phyloP scores from a whole-genome alignment of 495 filamentous ascomycete species.

The Staphylotrichum tortipilum region DNA sequence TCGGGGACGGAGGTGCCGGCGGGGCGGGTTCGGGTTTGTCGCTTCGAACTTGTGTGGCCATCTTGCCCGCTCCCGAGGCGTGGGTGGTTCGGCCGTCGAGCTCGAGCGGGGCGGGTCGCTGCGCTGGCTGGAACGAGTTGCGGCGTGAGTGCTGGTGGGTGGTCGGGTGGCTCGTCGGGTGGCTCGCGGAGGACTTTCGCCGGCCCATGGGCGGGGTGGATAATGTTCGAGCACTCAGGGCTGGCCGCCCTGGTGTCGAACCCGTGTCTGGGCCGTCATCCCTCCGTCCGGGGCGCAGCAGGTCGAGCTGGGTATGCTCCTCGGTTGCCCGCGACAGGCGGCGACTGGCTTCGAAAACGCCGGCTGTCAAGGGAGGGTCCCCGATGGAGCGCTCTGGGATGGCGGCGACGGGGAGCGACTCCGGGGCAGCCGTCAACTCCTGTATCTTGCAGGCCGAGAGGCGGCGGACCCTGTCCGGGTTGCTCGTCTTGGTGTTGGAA shows the following conservation, averaged over 20 bases:
- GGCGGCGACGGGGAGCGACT: constrained; percentile 38
- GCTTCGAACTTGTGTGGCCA: constrained; percentile 1
- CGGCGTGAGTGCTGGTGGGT: constrained; percentile 20
- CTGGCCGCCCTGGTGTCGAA: constrained; percentile 9
- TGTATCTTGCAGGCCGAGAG: constrained; percentile 50
- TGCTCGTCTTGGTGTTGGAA: constrained; percentile 30
- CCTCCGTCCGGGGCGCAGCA: background rate
- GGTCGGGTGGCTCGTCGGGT: constrained; percentile 15
- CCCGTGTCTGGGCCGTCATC: background rate
- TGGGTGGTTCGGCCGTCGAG: constrained; percentile 19
- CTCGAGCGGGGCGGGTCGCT: constrained; percentile 24
- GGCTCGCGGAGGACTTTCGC: constrained; percentile 21
- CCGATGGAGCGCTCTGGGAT: constrained; percentile 16
- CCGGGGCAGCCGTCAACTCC: constrained; percentile 44
- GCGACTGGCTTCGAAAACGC: constrained; percentile 24
- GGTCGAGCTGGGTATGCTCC: constrained; percentile 13
- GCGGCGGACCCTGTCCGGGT: constrained; percentile 38
- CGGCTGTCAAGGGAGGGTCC: constrained; percentile 29
- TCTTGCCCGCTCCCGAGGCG: constrained; percentile 7
- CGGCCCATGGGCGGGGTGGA: constrained; percentile 39
- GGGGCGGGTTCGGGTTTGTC: constrained; percentile 28
- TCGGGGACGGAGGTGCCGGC: constrained; percentile 59
- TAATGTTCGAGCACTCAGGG: constrained; percentile 26
- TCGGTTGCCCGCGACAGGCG: constrained; percentile 20
- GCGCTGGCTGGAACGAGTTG: constrained; percentile 25